Evolutionary conservation across 129 eudicot genomes (phyloP), one percentile per base, ranked within the genome.

Genomic region (Deinandra increscens): DNA sequence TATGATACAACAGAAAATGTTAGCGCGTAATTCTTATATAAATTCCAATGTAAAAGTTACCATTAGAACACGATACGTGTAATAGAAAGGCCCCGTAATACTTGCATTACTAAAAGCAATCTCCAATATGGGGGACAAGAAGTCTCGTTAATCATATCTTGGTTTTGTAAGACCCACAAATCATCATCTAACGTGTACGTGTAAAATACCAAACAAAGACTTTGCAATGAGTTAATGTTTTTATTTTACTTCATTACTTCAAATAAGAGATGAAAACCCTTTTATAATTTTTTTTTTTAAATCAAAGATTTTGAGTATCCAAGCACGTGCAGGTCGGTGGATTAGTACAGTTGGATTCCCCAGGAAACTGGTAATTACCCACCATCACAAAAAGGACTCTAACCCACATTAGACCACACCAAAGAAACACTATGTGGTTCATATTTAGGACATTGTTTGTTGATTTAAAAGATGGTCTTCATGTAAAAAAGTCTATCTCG

Each of bases 261-360:
- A 61, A 61, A 62, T 72, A 46, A 43, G 61, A 39, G 34, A 69
- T n/a, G 23, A 41, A 41, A 50, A 17, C 38, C 59, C 48, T 70
- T 60, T 58, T 13, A 33, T 51, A 22, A 4, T n/a, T n/a, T n/a
- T n/a, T n/a, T n/a, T n/a, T n/a, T n/a, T n/a, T n/a, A n/a, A n/a
- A n/a, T n/a, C 6, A 18, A 74, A 31, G 75, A 76, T 69, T 60
- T 37, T 58, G 48, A 61, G 54, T 37, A 76, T 68, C 70, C 17
- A 76, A 44, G 74, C 80, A 75, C 61, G 69, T 75, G 81, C 66
- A 50, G 39, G 76, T 60, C 33, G 65, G 76, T 61, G 75, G 69
- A n/a, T 75, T 75, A 14, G 43, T 68, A 76, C 48, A 41, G 64
- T 66, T 66, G 46, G 66, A 55, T 74, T 53, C 20, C 46, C 75